Percentiles rank a stretch among this genome's conserved stretches.
phyloP scores from a whole-genome alignment of 2,329 filamentous ascomycete genomes.

The Juglanconis juglandina region DNA sequence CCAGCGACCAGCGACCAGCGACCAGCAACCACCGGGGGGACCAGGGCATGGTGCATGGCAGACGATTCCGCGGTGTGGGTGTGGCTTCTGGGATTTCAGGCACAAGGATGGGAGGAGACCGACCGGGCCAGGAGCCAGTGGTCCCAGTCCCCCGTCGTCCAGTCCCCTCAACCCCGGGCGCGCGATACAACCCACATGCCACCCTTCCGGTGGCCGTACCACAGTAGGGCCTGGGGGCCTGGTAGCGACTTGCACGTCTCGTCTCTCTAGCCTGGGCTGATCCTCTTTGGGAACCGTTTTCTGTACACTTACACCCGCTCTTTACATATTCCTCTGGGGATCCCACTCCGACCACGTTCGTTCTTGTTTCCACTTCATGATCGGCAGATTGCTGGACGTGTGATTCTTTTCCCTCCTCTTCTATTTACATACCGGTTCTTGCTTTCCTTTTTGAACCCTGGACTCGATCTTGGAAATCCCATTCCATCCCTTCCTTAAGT shows the following conservation, averaged over 20 bases:
- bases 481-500: slow-evolving; percentile 42
- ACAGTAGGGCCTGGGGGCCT: background rate
- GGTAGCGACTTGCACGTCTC: slow-evolving; percentile 16
- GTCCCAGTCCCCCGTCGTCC: slow-evolving; percentile 13
- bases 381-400: slow-evolving; percentile 45
- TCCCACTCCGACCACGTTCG: slow-evolving; percentile 40
- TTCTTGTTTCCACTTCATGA: slow-evolving; percentile 40
- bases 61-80: slow-evolving; percentile 14
- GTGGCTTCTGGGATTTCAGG: background rate
- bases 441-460: slow-evolving; percentile 38
- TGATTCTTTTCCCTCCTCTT: slow-evolving; percentile 41
- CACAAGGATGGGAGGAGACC: slow-evolving; percentile 1
- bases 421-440: slow-evolving; percentile 47
- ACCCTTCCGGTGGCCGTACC: slow-evolving; percentile 11
- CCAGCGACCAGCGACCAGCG: too few relatives aligned
- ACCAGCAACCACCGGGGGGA: too few relatives aligned
- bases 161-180: slow-evolving; percentile 6
- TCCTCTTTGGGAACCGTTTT: slow-evolving; percentile 39
- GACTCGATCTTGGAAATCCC: slow-evolving; percentile 41
- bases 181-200: slow-evolving; percentile 21
- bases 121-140: slow-evolving; percentile 10
- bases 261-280: slow-evolving; percentile 34
- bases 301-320: slow-evolving; percentile 15
- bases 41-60: slow-evolving; percentile 13
- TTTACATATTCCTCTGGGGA: slow-evolving; percentile 43